Base-by-base conservation (phyloP, 176 grass and related monocot species). In the Phoenix roebelenii region DNA sequence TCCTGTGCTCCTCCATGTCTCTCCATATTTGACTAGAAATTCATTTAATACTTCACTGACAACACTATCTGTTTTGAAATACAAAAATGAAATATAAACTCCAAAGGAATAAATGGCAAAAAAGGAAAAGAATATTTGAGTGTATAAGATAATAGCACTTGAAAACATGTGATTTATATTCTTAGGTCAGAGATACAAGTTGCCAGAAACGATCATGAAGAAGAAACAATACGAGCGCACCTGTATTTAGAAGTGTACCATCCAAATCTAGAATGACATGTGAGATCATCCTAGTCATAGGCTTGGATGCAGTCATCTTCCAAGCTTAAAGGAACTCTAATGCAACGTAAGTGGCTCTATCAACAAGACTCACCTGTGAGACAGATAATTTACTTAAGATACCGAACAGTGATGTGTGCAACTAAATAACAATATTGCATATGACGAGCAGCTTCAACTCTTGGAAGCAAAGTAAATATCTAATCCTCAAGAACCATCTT, bases 241-340 rank as follows among this genome's bases (percentile, higher is more conserved):
- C 92, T 83, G 92, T 97, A 55, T 97, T 97, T 69, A 97, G 64
- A 65, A 97, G 87, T 52, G 92, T 97, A 59, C 87, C 92, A 68
- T 97, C 92, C 78, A 97, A 75, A 72, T 91, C 92, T 51, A 97
- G 83, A 75, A 97, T 91, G 60, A 97, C 92, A 77, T 88, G 78
- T 12, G 87, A 85, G 79, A 82, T 60, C 51, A 85, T 50, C 51
- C 68, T 58, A 59, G 59, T 19, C 50, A 75, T 53, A 5, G 76
- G 64, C 65, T 77, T 85, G 4, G 83, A 51, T 67, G 84, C 69
- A 61, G 83, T 81, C 83, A 95, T 95, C 74, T 74, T 65, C 61
- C 82, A 64, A 74, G 23, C 26, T 24, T 16, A 50, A 55, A 50
- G 44, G 30, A 32, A 77, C n/a, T 25, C 64, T 69, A 79, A 61